Evolutionary conservation across 2,329 filamentous ascomycete species (phyloP).

Genomic region (Aspergillus udagawae): DNA sequence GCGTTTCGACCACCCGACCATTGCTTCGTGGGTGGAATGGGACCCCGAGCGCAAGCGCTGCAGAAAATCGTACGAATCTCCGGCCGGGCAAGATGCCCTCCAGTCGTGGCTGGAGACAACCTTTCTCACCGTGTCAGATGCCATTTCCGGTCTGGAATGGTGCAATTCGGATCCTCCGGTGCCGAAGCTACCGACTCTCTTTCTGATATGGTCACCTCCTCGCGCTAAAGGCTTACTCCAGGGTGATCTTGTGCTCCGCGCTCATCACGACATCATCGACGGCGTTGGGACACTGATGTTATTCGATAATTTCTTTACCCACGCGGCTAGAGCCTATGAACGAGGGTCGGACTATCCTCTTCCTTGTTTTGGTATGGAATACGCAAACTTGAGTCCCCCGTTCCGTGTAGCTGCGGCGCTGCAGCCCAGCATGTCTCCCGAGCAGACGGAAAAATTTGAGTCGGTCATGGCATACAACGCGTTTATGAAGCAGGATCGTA

Average conservation of each 20-base stretch:
- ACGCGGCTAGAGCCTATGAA: slow-evolving; percentile 10
- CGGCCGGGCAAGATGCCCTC: not conserved
- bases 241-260: slow-evolving; percentile 18
- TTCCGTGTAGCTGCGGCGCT: slow-evolving; percentile 19
- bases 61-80: slow-evolving; percentile 19
- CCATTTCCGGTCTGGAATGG: slow-evolving; percentile 18
- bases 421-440: slow-evolving; percentile 3
- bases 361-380: slow-evolving; percentile 17
- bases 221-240: not conserved
- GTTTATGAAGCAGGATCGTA: slow-evolving; percentile 3
- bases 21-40: slow-evolving; percentile 21
- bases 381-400: slow-evolving; percentile 19
- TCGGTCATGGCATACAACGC: slow-evolving; percentile 12
- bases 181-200: slow-evolving; percentile 19
- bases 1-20: slow-evolving; percentile 21
- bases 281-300: slow-evolving; percentile 20
- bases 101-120: slow-evolving; percentile 16
- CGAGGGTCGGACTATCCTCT: slow-evolving; percentile 1
- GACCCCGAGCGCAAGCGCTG: slow-evolving; percentile 9
- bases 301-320: slow-evolving; percentile 16
- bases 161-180: slow-evolving; percentile 24
- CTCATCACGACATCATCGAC: slow-evolving; percentile 22
- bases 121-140: slow-evolving; percentile 11
- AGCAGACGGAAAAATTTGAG: slow-evolving; percentile 7
- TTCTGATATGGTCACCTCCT: slow-evolving; percentile 12